Percentiles rank a stretch among this genome's conserved stretches.
These are phyloP conservation scores for Spergularia bocconei DNA, from an alignment of 148 eudicot genomes.

Conservation along the genomic window DNA sequence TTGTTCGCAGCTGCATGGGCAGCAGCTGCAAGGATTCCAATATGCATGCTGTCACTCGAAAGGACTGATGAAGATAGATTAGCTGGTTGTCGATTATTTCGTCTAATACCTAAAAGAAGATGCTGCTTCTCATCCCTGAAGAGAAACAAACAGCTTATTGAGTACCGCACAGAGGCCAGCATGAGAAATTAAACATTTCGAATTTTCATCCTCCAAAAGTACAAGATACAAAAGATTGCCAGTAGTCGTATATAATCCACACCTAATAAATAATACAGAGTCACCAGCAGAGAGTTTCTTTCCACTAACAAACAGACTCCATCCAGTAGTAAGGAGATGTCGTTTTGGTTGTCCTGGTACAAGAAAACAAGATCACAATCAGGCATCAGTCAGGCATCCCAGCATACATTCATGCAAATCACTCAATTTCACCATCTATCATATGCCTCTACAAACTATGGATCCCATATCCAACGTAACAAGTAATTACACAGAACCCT, in stretches of 20 bases:
- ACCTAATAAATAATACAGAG: slow-evolving; percentile 93
- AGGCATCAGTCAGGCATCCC: background rate
- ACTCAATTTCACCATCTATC: background rate
- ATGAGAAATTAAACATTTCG: background rate
- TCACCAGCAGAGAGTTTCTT: slow-evolving; percentile 95
- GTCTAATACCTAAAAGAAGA: slow-evolving; percentile 88
- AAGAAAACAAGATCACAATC: slow-evolving; percentile 7
- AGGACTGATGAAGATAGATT: slow-evolving; percentile 85
- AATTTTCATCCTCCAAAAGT: background rate
- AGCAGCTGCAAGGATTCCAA: slow-evolving; percentile 94
- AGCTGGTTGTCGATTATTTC: slow-evolving; percentile 87
- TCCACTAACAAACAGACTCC: slow-evolving; percentile 96
- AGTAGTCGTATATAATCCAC: slow-evolving; percentile 6
- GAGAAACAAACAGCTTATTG: slow-evolving; percentile 12
- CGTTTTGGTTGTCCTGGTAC: slow-evolving; percentile 92
- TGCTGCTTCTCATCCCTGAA: slow-evolving; percentile 89
- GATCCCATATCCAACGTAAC: background rate
- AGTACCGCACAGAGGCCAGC: background rate
- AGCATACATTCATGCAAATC: background rate
- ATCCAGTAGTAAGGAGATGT: slow-evolving; percentile 92
- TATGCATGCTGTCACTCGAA: slow-evolving; percentile 98
- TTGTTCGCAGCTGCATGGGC: slow-evolving; percentile 98
- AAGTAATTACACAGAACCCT: slow-evolving; percentile 2
- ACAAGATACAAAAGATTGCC: background rate
- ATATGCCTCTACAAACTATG: background rate